Base-by-base conservation (phyloP, 176 grass and related monocot species). In the Aegilops umbellulata region DNA sequence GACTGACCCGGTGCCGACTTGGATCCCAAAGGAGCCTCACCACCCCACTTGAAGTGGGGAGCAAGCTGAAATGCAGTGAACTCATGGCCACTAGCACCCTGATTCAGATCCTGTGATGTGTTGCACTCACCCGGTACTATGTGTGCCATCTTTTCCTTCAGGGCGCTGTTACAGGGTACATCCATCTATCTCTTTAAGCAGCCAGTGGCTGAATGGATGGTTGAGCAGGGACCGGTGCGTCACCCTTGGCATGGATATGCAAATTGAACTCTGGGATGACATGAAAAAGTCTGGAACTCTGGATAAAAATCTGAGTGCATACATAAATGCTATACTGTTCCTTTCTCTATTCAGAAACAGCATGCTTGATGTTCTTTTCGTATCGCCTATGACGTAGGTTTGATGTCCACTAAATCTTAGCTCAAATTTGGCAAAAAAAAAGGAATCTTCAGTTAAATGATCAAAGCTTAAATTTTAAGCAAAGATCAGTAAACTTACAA, bases 31-130 rank as follows among this genome's bases (percentile, higher is more conserved):
- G 64, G 73, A 86, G 72, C 72, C 80, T 38, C 1, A 38, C 23
- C 68, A 74, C 51, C 2, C 20, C 83, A 53, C 64, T 70, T 27
- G 6, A 24, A 91, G 94, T 91, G 94, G 91, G 89, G 79, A 87
- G 80, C 89, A 95, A 36, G 67, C 49, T 83, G 87, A 89, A 87
- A 83, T 78, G 87, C 87, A 58, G 70, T 61, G 77, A 58, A 39
- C 76, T 89, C 82, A 87, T 69, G 68, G 26, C 74, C 85, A 85
- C 91, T 36, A 90, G 0, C 58, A 32, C 17, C 64, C 64, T 7
- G 64, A 32, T 74, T 55, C 51, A 20, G 71, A 55, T 26, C 2
- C 19, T 85, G 57, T 73, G 78, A 85, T 82, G 69, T 83, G 65
- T 32, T 84, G 76, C 77, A 81, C 19, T 78, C 61, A 65, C 19